Conservation (phyloP, 1,284 basidiomycete genomes). For the Xerocomus nothofagi region DNA sequence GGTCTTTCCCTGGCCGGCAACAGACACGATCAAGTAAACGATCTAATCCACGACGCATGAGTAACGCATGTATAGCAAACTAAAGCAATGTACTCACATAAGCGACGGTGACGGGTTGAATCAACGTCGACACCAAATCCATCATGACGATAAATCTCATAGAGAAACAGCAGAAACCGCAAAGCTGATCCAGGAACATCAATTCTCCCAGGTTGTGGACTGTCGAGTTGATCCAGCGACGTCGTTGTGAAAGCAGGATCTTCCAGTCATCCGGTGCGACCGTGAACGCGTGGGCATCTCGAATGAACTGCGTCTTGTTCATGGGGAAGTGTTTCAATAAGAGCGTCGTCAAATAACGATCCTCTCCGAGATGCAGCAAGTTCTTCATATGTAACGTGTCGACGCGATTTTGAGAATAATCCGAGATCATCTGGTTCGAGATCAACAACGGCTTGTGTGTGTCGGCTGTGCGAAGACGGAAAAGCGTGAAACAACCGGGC, state of each 20-base stretch:
- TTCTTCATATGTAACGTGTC: slow-evolving; percentile 99
- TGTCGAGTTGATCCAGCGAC: slow-evolving; percentile 99
- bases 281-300: slow-evolving; percentile 90
- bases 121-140: slow-evolving; percentile 85
- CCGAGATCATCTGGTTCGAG: slow-evolving; percentile 86
- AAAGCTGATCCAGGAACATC: slow-evolving; percentile 89
- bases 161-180: slow-evolving; percentile 97
- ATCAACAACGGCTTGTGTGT: slow-evolving; percentile 88
- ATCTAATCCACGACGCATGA: slow-evolving; percentile 52
- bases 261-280: slow-evolving; percentile 94
- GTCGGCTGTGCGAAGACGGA: slow-evolving; percentile 90
- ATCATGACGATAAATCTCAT: slow-evolving; percentile 99
- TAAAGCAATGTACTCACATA: slow-evolving; percentile 64
- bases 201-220: slow-evolving; percentile 96
- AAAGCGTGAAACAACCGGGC: slow-evolving; percentile 96
- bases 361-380: slow-evolving; percentile 94
- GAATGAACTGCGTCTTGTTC: slow-evolving; percentile 93
- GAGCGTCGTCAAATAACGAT: slow-evolving; percentile 96
- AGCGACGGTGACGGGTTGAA: slow-evolving; percentile 89
- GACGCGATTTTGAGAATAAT: slow-evolving; percentile 95
- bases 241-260: slow-evolving; percentile 93
- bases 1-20: slow-evolving; percentile 59
- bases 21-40: slow-evolving; percentile 81
- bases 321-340: slow-evolving; percentile 92
- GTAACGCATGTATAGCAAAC: slow-evolving; percentile 1